A percentile compares a stretch with the other conserved stretches of the same genome.
These are phyloP conservation scores for Neonectria ditissima DNA, from an alignment of 2,329 filamentous ascomycete species.

Conservation along the genomic window DNA sequence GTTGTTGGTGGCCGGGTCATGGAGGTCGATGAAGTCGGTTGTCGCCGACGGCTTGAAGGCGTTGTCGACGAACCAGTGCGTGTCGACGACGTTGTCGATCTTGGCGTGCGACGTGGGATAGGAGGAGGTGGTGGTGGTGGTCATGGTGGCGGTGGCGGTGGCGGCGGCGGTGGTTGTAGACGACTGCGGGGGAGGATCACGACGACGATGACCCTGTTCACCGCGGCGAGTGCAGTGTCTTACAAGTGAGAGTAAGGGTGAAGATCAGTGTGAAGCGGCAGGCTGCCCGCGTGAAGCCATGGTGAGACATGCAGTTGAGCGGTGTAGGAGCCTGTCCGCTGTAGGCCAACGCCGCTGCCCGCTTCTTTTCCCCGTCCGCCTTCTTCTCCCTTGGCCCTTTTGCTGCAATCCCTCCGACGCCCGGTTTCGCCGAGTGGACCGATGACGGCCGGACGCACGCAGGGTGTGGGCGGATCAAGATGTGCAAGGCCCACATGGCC, in stretches of 20 bases:
- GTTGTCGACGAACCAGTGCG: slow-evolving; percentile 81
- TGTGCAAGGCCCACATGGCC: slow-evolving; percentile 5
- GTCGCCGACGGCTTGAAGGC: slow-evolving; percentile 72
- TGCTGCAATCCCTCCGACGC: background rate
- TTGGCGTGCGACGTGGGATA: slow-evolving; percentile 44
- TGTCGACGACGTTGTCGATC: slow-evolving; percentile 59
- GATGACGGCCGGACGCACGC: background rate
- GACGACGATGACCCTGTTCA: background rate
- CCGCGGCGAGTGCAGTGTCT: too few species aligned
- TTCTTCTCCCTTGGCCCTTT: background rate
- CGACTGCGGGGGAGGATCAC: too few species aligned
- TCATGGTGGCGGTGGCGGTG: too few species aligned
- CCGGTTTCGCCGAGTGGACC: background rate
- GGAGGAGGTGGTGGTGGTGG: too few species aligned
- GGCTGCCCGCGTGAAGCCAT: background rate
- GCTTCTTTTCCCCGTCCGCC: background rate
- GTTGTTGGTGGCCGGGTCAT: slow-evolving; percentile 84
- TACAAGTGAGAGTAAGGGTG: background rate
- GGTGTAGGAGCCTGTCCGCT: slow-evolving; percentile 3
- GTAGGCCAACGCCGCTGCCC: background rate
- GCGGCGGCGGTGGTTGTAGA: background rate
- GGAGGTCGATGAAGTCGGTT: slow-evolving; percentile 76
- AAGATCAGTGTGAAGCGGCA: background rate
- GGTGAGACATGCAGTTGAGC: background rate
- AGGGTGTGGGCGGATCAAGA: slow-evolving; percentile 3